These are phyloP conservation scores for Phaseolus coccineus DNA, from an alignment of 331 rosid species.

Conservation along the genomic window DNA sequence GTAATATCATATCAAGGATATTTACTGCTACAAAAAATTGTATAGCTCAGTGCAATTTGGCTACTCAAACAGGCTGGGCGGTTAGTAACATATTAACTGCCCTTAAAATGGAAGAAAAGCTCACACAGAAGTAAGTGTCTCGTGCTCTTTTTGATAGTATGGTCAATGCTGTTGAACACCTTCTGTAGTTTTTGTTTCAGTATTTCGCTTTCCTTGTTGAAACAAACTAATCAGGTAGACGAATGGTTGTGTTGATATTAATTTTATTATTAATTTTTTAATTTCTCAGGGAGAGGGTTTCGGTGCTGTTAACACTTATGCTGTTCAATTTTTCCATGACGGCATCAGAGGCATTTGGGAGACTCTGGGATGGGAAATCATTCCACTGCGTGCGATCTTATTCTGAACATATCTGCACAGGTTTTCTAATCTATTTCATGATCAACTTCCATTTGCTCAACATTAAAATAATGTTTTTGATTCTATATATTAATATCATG, in stretches of 20 bases:
- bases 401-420: slow-evolving; percentile 60
- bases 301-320: slow-evolving; percentile 70
- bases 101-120: slow-evolving; percentile 63
- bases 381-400: slow-evolving; percentile 64
- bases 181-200: slow-evolving; percentile 28
- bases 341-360: slow-evolving; percentile 58
- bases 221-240: slow-evolving; percentile 3
- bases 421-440: slow-evolving; percentile 48
- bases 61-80: slow-evolving; percentile 62
- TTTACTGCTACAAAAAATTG: slow-evolving; percentile 56
- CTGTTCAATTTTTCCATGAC: slow-evolving; percentile 64
- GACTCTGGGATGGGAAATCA: slow-evolving; percentile 52
- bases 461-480: neutral
- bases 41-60: slow-evolving; percentile 60
- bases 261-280: slow-evolving; percentile 32
- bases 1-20: slow-evolving; percentile 58
- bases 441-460: neutral
- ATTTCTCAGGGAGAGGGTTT: slow-evolving; percentile 74
- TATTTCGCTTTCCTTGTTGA: slow-evolving; percentile 14
- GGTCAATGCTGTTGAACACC: neutral
- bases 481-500: neutral
- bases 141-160: slow-evolving; percentile 11
- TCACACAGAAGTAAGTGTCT: slow-evolving; percentile 64
- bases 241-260: slow-evolving; percentile 20
- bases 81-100: slow-evolving; percentile 64